A percentile compares a stretch with the other conserved stretches of the same genome.
Evolutionary conservation across 1,284 basidiomycete genomes (phyloP).

Genomic region (Blastosporella zonata): DNA sequence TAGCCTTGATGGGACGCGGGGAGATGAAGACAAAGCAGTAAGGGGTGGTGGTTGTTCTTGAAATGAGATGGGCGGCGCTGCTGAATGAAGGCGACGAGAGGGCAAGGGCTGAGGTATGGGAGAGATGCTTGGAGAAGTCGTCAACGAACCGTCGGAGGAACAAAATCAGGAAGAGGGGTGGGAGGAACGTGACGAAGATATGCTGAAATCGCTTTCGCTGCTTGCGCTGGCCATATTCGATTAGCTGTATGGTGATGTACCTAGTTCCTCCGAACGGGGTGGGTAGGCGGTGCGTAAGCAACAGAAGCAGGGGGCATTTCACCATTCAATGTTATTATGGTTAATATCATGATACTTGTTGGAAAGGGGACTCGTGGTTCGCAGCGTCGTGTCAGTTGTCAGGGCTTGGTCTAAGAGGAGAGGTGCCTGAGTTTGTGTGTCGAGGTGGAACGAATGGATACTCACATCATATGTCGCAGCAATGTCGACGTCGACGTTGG

Average conservation of each 20-base stretch:
- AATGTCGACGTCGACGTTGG: no score
- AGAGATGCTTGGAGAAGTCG: conserved; percentile 18
- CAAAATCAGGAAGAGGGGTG: conserved; percentile 26
- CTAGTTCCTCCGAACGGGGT: conserved; percentile 21
- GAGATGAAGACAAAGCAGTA: conserved; percentile 9
- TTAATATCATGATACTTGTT: conserved; percentile 16
- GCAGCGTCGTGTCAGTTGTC: conserved; percentile 8
- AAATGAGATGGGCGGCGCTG: conserved; percentile 22
- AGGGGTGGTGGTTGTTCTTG: conserved; percentile 7
- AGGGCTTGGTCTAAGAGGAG: conserved; percentile 9
- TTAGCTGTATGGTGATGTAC: conserved; percentile 22
- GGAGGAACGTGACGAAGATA: conserved; percentile 20
- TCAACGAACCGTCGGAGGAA: conserved; percentile 19
- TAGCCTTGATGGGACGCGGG: conserved; percentile 22
- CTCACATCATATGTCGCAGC: no score
- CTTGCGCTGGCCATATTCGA: conserved; percentile 30
- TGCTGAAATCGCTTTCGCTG: conserved; percentile 3
- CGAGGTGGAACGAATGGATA: conserved; percentile 29
- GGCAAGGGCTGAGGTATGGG: conserved; percentile 27
- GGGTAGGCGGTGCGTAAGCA: conserved; percentile 21
- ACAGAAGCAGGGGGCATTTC: neutral
- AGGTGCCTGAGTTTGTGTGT: conserved; percentile 18
- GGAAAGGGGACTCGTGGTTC: conserved; percentile 21
- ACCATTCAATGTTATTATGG: conserved; percentile 19
- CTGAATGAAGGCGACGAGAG: conserved; percentile 27